Base-by-base conservation (phyloP, 352 stramenopile species). In the Pythium biforme region DNA sequence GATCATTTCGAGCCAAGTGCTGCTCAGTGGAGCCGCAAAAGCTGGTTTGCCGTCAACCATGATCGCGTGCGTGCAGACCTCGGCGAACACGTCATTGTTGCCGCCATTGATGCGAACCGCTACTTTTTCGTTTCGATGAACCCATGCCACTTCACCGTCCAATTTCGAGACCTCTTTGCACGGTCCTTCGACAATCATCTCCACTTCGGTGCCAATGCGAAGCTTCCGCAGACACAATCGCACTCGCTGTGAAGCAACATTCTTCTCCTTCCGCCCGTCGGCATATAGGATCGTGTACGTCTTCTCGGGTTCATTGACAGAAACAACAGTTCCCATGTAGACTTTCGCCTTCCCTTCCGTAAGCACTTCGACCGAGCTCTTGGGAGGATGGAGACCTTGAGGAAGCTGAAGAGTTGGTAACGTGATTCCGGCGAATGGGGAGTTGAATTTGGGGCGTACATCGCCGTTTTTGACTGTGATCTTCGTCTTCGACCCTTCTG, bases 81-180 rank as follows among this genome's bases (percentile, higher is more conserved):
- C 71, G 1, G 81, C 81, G 50, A 88, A 90, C 3, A 90, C 74
- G 46, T 88, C 81, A 40, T 87, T 87, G 47, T 83, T 83, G 26
- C 78, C 78, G 2, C 78, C 79, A 22, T 86, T 76, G 48, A 88
- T 77, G 0, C 79, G 76, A 23, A 90, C 67, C 0, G 75, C 79
- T 6, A 88, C 81, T 47, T 79, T 90, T 48, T 90, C 81, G 41
- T 90, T 68, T 3, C 78, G 81, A 72, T 90, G 81, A 10, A 90
- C 80, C 81, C 81, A 90, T 14, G 81, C 81, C 0, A 90, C 76
- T 33, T 90, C 78, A 10, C 78, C 78, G 25, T 90, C 79, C n/a
- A 90, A 52, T 49, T 81, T 88, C 0, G 76, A 87, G 3, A 90
- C 71, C 66, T 90, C 81, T 29, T 88, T 90, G 58, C 78, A 88